Evolutionary conservation across 306 rosid genomes (phyloP), one percentile per base, ranked within the genome.

Genomic region (Acmispon strigosus): DNA sequence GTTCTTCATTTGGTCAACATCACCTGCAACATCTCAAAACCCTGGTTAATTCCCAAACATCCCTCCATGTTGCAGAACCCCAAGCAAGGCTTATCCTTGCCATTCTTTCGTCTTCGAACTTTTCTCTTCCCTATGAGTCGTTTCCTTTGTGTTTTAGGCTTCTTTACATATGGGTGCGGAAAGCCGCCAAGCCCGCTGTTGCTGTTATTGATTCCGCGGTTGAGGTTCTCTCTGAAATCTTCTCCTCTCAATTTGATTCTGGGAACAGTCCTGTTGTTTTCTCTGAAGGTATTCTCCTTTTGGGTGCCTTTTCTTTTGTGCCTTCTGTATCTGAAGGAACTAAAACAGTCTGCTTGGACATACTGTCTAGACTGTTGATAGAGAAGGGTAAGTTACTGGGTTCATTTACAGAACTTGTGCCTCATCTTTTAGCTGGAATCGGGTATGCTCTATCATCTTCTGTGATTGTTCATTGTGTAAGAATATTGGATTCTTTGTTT

Each of bases 401-500:
- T 41, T 83, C 78, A 11, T 70, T 42, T 9, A 50, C 70, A 62
- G 81, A 75, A 34, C 80, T 84, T 51, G 13, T 87, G 73, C 88
- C 97, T 2, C 75, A 75, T 60, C 83, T 93, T 71, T 80, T 93
- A 27, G 98, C 97, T 7, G 98, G 92, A 32, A 80, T 93, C 63
- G 96, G 97, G 18, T 93, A 90, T 78, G 96, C 96, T 78, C 17
- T 93, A 50, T 90, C 89, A 15, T 87, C 92, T 74, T 85, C 93
- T 6, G 70, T 79, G 58, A 69, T 24, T 76, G 82, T 59, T 76
- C 75, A 79, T 80, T 80, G 62, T 82, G 60, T 51, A 22, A 84
- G 75, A 14, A 60, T 87, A 24, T 76, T 93, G 66, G 88, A 83
- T 69, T 85, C 67, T 22, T 66, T 93, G 72, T 84, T 92, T 78